Evolutionary conservation across 2,329 filamentous ascomycete genomes (phyloP).

Genomic region (Orbilia quercus): DNA sequence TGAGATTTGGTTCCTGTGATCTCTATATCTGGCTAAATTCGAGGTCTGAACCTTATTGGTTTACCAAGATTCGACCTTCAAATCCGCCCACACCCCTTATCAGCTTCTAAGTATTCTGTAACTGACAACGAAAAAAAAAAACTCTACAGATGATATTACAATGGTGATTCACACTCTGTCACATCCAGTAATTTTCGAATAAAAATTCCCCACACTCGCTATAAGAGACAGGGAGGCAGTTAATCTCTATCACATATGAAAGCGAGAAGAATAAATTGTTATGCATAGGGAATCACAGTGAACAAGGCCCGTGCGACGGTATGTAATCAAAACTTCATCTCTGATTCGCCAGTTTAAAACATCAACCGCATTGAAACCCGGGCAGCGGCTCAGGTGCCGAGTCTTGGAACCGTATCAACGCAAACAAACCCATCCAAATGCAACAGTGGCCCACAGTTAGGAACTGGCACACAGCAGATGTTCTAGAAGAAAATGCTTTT

Average conservation of each 20-base stretch:
- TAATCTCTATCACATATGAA: conserved; percentile 35
- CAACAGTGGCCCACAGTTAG: conserved; percentile 16
- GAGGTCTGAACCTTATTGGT: conserved; percentile 27
- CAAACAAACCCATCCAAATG: conserved; percentile 19
- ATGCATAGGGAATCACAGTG: conserved; percentile 28
- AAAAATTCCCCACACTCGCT: conserved; percentile 39
- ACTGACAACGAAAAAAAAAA: conserved; percentile 17
- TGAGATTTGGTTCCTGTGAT: conserved; percentile 53
- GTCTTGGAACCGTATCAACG: conserved; percentile 29
- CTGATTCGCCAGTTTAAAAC: conserved; percentile 46
- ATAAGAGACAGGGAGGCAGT: conserved; percentile 33
- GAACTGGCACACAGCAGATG: conserved; percentile 8
- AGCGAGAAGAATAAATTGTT: conserved; percentile 8
- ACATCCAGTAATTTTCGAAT: conserved; percentile 1
- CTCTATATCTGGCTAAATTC: conserved; percentile 55
- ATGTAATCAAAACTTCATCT: conserved; percentile 1
- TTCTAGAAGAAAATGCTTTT: conserved; percentile 18
- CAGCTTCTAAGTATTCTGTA: conserved; percentile 30
- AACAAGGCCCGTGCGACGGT: conserved; percentile 35
- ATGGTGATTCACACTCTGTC: background rate
- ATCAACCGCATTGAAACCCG: conserved; percentile 14
- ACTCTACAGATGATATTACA: conserved; percentile 1
- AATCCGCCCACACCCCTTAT: conserved; percentile 26
- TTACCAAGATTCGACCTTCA: conserved; percentile 34
- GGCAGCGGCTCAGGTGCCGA: conserved; percentile 7